phyloP scores from a whole-genome alignment of 2,329 filamentous ascomycete species.

The Pseudogymnoascus sp. region DNA sequence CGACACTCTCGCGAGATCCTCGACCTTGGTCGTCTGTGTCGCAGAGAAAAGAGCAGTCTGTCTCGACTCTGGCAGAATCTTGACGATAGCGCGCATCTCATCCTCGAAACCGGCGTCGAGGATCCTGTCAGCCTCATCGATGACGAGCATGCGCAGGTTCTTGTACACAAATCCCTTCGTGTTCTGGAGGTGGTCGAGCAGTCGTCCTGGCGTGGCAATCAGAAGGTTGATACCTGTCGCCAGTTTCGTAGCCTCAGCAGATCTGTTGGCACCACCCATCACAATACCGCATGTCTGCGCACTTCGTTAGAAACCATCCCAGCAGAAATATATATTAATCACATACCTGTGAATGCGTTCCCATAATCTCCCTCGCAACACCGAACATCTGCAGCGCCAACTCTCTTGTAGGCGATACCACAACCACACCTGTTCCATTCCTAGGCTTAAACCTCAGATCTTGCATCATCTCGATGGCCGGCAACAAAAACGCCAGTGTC shows the following conservation, averaged over 20 bases:
- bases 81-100: constrained; percentile 94
- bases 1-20: constrained; percentile 91
- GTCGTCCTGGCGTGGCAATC: constrained; percentile 84
- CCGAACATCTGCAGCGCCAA: constrained; percentile 93
- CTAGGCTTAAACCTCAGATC: constrained; percentile 88
- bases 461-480: constrained; percentile 86
- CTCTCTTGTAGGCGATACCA: constrained; percentile 89
- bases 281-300: constrained; percentile 78
- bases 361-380: constrained; percentile 87
- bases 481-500: constrained; percentile 89
- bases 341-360: constrained; percentile 66
- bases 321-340: background rate
- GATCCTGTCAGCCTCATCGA: constrained; percentile 95
- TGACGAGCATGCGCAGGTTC: constrained; percentile 84
- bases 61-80: constrained; percentile 79
- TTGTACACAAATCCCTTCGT: constrained; percentile 86
- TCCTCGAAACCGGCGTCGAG: constrained; percentile 97
- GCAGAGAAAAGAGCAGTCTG: constrained; percentile 99
- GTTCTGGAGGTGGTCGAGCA: constrained; percentile 91
- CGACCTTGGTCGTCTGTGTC: constrained; percentile 96
- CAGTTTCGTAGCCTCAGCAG: constrained; percentile 90
- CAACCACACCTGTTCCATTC: constrained; percentile 85
- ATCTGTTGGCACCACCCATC: constrained; percentile 86
- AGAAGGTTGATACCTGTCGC: constrained; percentile 89
- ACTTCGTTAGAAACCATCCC: background rate